These are phyloP conservation scores for Taxawa tesnikishii DNA, from an alignment of 2,329 filamentous ascomycete genomes.

Conservation along the genomic window DNA sequence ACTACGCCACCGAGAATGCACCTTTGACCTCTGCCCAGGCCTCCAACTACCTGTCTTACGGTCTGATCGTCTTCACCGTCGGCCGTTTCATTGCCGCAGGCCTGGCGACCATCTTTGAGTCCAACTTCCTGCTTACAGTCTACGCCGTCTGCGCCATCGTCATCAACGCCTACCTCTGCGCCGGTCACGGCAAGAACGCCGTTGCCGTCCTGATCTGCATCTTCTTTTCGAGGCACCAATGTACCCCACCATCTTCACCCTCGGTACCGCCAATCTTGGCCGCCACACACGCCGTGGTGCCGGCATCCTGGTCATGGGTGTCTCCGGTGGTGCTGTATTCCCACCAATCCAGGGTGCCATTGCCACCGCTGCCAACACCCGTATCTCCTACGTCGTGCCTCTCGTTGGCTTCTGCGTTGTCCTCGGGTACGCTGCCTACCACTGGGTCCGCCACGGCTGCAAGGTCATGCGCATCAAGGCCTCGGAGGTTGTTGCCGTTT, in stretches of 20 bases:
- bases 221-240: constrained; percentile 25
- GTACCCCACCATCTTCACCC: constrained; percentile 27
- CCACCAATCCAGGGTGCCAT: constrained; percentile 25
- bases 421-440: constrained; percentile 19
- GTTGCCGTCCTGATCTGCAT: constrained; percentile 22
- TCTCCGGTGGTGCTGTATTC: constrained; percentile 22
- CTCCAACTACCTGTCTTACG: constrained; percentile 25
- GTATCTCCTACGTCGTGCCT: constrained; percentile 32
- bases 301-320: constrained; percentile 28
- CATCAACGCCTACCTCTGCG: constrained; percentile 20
- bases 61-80: constrained; percentile 25
- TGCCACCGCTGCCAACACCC: constrained; percentile 25
- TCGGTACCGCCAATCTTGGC: constrained; percentile 26
- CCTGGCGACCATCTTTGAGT: constrained; percentile 21
- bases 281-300: constrained; percentile 26
- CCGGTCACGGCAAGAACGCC: constrained; percentile 17
- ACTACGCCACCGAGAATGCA: constrained; percentile 24
- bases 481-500: constrained; percentile 16
- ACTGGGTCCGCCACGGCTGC: constrained; percentile 21
- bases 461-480: constrained; percentile 20
- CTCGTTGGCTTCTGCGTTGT: constrained; percentile 31
- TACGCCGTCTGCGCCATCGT: constrained; percentile 21
- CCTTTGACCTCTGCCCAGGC: constrained; percentile 16
- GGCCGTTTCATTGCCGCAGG: constrained; percentile 26
- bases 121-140: constrained; percentile 23